phyloP scores from a whole-genome alignment of 1,139 yeast species.

The Pichia sp. region DNA sequence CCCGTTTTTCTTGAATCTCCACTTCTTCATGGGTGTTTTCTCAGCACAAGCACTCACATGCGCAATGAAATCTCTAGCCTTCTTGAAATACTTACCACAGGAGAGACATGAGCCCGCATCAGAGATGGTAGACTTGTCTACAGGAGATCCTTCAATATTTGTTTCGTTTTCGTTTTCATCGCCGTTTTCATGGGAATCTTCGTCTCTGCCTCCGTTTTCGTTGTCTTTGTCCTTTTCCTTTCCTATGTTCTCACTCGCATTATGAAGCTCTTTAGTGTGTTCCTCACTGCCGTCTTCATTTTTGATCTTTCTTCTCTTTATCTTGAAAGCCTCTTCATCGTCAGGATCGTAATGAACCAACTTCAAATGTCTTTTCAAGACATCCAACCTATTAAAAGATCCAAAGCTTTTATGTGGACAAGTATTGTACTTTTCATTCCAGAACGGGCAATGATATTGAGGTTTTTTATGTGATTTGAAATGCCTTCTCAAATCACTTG shows the following conservation, averaged over 20 bases:
- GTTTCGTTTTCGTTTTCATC: constrained; percentile 5
- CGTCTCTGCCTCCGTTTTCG: background rate
- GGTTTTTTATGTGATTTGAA: constrained; percentile 58
- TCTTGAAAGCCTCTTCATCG: constrained; percentile 2
- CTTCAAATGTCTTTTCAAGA: constrained; percentile 58
- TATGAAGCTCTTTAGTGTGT: too few relatives aligned
- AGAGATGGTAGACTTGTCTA: constrained; percentile 10
- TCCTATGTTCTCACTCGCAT: too few relatives aligned
- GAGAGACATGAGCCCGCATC: constrained; percentile 23
- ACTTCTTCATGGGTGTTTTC: constrained; percentile 25
- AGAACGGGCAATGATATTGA: constrained; percentile 62
- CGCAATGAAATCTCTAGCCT: constrained; percentile 52
- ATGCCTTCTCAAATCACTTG: constrained; percentile 62
- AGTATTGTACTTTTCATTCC: constrained; percentile 51
- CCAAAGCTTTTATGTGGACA: constrained; percentile 67
- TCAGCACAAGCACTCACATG: constrained; percentile 62
- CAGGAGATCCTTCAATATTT: constrained; percentile 15
- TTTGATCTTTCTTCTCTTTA: constrained; percentile 23
- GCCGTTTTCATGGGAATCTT: background rate
- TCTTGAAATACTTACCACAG: constrained; percentile 33
- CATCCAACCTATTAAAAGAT: constrained; percentile 62
- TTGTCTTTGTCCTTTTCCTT: too few relatives aligned
- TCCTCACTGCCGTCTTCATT: constrained; percentile 5
- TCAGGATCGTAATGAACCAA: constrained; percentile 61
- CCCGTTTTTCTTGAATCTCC: constrained; percentile 27